Evolutionary conservation across 2,329 filamentous ascomycete genomes (phyloP).

Genomic region (Aspergillus thermomutatus): DNA sequence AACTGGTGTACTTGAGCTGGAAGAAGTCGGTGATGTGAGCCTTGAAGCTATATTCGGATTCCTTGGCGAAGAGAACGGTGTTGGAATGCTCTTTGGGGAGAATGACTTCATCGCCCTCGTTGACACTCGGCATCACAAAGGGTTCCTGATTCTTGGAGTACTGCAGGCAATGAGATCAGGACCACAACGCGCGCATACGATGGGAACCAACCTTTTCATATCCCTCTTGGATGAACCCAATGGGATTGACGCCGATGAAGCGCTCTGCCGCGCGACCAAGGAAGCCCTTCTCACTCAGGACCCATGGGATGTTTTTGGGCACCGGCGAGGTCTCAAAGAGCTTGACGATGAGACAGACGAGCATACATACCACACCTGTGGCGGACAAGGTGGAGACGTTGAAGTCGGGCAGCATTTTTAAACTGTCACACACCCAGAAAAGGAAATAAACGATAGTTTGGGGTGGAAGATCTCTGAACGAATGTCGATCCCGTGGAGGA

Average conservation of each 20-base stretch:
- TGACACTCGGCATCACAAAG: slow-evolving; percentile 14
- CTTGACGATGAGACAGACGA: slow-evolving; percentile 9
- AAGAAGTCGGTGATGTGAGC: slow-evolving; percentile 11
- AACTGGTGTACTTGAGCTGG: slow-evolving; percentile 13
- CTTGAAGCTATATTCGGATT: slow-evolving; percentile 12
- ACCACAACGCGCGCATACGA: no score
- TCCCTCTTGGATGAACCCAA: slow-evolving; percentile 11
- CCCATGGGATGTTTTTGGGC: slow-evolving; percentile 9
- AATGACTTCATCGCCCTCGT: slow-evolving; percentile 13
- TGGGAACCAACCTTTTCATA: slow-evolving; percentile 8
- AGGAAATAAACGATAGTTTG: background rate
- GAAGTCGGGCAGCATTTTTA: slow-evolving; percentile 7
- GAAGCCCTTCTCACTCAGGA: slow-evolving; percentile 7
- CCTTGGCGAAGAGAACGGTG: slow-evolving; percentile 7
- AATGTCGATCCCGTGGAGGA: background rate
- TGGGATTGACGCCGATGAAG: slow-evolving; percentile 11
- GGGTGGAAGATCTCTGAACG: background rate
- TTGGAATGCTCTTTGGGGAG: slow-evolving; percentile 10
- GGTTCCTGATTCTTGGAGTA: slow-evolving; percentile 11
- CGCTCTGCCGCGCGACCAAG: slow-evolving; percentile 10
- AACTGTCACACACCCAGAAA: background rate
- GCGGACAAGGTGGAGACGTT: slow-evolving; percentile 1
- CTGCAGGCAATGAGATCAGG: slow-evolving; percentile 1
- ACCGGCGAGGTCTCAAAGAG: slow-evolving; percentile 13
- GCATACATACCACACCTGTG: slow-evolving; percentile 2